Base-by-base conservation (phyloP, 2,329 filamentous ascomycete genomes). In the Teratosphaeria epicoccoides region DNA sequence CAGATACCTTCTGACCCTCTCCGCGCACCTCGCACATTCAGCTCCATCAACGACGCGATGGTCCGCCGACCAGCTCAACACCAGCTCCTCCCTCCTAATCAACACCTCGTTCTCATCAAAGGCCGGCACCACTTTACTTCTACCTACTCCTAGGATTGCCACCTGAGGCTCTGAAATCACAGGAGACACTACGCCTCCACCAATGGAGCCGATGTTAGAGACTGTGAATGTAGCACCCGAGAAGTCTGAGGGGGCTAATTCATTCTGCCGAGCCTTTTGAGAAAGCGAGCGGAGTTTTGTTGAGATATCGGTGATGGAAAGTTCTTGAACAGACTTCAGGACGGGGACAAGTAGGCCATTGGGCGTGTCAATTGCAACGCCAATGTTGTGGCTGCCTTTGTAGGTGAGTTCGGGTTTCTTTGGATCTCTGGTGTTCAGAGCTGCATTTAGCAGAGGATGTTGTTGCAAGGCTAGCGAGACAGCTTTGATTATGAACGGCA, bases 61-160 rank as follows among this genome's bases (percentile, higher is more conserved):
- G 70, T 97, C 90, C 5, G 91, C 91, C 68, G 87, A 91, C 91
- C 91, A 97, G 71, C 90, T 97, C 61, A 97, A 88, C 65, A 94
- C 89, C 66, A 85, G 84, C 55, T 94, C 79, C 63, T 94, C 84
- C 68, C 82, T 87, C 70, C 81, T 82, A 11, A 90, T 77, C 11
- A 97, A 74, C 66, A 70, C 66, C 2, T 69, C 73, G 40, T 70
- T 61, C 55, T 71, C 68, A 23, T 70, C 71, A 69, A 97, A 97
- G 2, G 88, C 85, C 10, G 93, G 93, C 26, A 95, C 79, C 1
- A 81, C 79, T 61, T 84, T 85, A 68, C 89, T 82, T 59, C 86
- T 82, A 4, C 93, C 93, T 25, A 98, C 77, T 10, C 91, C 93
- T 24, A 98, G 70, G 64, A 98, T 98, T 7, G 88, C 89, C 9